These are phyloP conservation scores for Citrus reticulata DNA, from an alignment of 345 rosid genomes.

Conservation along the genomic window DNA sequence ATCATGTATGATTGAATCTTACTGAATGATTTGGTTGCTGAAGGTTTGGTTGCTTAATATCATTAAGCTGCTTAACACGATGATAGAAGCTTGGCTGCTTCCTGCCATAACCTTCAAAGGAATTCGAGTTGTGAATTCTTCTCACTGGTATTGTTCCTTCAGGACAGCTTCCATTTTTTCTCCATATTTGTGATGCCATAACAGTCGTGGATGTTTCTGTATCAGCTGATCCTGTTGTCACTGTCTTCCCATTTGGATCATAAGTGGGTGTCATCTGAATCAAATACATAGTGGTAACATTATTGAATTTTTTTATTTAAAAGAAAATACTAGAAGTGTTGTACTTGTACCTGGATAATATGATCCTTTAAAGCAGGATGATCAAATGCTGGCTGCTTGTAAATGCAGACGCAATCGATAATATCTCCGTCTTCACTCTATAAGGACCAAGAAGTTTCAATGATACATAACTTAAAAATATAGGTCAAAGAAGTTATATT, in stretches of 20 bases:
- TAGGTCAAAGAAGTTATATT: too few species aligned
- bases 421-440: conserved; percentile 29
- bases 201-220: background rate
- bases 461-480: too few species aligned
- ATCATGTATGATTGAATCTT: conserved; percentile 1
- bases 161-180: conserved; percentile 46
- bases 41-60: conserved; percentile 17
- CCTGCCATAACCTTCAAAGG: conserved; percentile 14
- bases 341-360: conserved; percentile 21
- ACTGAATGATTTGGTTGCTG: conserved; percentile 31
- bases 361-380: conserved; percentile 22
- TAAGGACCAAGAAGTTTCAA: too few species aligned
- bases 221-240: background rate
- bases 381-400: conserved; percentile 32
- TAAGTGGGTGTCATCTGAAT: conserved; percentile 38
- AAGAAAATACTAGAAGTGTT: background rate
- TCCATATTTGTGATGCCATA: conserved; percentile 15
- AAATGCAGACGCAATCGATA: conserved; percentile 28
- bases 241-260: conserved; percentile 7
- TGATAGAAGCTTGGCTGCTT: conserved; percentile 12
- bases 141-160: conserved; percentile 46
- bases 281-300: background rate
- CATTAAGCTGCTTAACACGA: background rate
- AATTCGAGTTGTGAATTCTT: conserved; percentile 24
- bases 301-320: background rate